phyloP scores from a whole-genome alignment of 108 stramenopile species.

The Aurantiochytrium sp. region DNA sequence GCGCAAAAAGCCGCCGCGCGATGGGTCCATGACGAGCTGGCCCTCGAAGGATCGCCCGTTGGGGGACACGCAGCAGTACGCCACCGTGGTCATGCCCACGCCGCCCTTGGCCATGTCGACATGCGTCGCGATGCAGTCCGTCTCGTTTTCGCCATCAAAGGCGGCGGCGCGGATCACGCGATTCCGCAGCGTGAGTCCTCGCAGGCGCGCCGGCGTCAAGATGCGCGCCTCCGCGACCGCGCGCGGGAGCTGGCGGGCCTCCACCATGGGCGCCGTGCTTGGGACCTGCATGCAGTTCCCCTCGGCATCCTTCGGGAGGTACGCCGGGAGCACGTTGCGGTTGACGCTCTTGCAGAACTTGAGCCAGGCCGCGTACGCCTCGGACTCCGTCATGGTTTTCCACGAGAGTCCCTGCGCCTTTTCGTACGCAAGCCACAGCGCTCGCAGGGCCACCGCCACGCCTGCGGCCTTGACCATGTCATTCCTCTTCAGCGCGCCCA shows the following conservation, averaged over 20 bases:
- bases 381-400: neutral
- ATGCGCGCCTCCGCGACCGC: neutral
- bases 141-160: neutral
- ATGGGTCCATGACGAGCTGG: neutral
- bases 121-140: neutral
- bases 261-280: neutral
- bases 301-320: neutral
- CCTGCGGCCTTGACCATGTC: neutral
- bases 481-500: neutral
- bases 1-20: neutral
- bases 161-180: slow-evolving; percentile 2
- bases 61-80: neutral
- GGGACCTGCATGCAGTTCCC: neutral
- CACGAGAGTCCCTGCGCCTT: neutral
- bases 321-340: neutral
- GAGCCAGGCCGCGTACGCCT: neutral
- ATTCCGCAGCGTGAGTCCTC: neutral
- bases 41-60: neutral
- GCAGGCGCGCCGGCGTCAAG: neutral
- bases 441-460: neutral
- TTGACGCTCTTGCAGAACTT: neutral
- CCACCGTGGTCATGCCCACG: slow-evolving; percentile 21
- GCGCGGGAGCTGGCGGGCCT: neutral
- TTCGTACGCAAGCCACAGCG: neutral
- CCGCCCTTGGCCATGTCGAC: neutral